Evolutionary conservation across 352 stramenopile genomes (phyloP), one percentile per base, ranked within the genome.

Genomic region (Peronospora belbahrii): DNA sequence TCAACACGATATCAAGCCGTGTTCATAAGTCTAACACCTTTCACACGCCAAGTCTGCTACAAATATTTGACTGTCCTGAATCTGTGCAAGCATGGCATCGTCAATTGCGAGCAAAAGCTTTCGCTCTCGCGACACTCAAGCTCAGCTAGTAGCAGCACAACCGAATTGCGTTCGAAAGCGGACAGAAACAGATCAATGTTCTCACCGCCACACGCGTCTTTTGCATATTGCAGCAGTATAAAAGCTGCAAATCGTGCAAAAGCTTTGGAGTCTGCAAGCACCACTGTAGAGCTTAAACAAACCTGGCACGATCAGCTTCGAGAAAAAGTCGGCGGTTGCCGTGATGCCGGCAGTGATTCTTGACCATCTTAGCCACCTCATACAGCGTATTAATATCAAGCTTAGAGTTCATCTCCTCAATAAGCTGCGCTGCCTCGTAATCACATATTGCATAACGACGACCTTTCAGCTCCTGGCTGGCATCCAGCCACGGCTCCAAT

Each of bases 311-410:
- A 15, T 75, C 56, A 1, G 60, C 27, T 28, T 72, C 47, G 6
- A 83, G 35, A 38, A 88, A 85, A 14, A 83, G 39, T 24, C 68
- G 64, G 49, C 74, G 74, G 68, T 89, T 89, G 50, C 66, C 70
- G 44, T 68, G 65, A 73, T 85, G 68, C 20, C 77, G 66, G 56
- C 74, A 87, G 45, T 74, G 61, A 57, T 85, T 71, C 56, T 89
- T 89, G 30, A 89, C 47, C 42, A 45, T 52, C 48, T 78, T 79
- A 18, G 68, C 57, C 19, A 87, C 65, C 17, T 89, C 62, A 38
- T 82, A 85, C 1, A 87, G 56, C 24, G 71, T 64, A 15, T 89
- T 73, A 0, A 39, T 32, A 49, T 85, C 74, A 35, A 84, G 42
- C 34, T 79, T 61, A 9, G 72, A 53, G 47, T 83, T 83, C 35